phyloP scores from a whole-genome alignment of 2,329 filamentous ascomycete species.

The Triangularia setosa region DNA sequence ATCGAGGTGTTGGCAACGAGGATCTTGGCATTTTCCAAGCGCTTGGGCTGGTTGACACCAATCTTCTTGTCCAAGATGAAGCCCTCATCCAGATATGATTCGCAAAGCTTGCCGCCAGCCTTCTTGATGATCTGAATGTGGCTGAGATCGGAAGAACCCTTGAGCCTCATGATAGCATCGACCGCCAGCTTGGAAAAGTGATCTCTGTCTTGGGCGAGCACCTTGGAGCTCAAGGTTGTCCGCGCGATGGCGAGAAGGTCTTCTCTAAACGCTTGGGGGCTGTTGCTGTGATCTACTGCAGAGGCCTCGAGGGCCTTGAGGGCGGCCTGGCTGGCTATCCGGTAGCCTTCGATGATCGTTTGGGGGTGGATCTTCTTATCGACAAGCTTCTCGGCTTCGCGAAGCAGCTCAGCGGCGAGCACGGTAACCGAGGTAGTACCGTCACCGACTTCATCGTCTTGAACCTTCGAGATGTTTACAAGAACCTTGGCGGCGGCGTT shows the following conservation, averaged over 20 bases:
- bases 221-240: constrained; percentile 96
- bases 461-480: constrained; percentile 98
- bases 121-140: constrained; percentile 99
- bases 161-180: constrained; percentile 85
- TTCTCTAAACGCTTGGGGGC: constrained; percentile 77
- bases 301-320: constrained; percentile 77
- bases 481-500: constrained; percentile 97
- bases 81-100: constrained; percentile 95
- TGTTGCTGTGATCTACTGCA: constrained; percentile 85
- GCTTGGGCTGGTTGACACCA: constrained; percentile 96
- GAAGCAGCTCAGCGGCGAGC: constrained; percentile 86
- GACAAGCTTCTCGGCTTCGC: constrained; percentile 95
- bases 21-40: constrained; percentile 97
- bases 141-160: constrained; percentile 86
- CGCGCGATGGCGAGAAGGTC: constrained; percentile 87
- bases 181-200: constrained; percentile 88
- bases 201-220: constrained; percentile 86
- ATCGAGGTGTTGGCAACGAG: constrained; percentile 96
- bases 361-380: constrained; percentile 99
- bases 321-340: constrained; percentile 90
- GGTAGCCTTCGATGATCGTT: constrained; percentile 98
- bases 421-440: constrained; percentile 98
- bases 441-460: constrained; percentile 97
- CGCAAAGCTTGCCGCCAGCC: constrained; percentile 92
- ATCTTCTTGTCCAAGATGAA: constrained; percentile 99